These are phyloP conservation scores for Salix exigua DNA, from an alignment of 345 rosid species.

Conservation along the genomic window DNA sequence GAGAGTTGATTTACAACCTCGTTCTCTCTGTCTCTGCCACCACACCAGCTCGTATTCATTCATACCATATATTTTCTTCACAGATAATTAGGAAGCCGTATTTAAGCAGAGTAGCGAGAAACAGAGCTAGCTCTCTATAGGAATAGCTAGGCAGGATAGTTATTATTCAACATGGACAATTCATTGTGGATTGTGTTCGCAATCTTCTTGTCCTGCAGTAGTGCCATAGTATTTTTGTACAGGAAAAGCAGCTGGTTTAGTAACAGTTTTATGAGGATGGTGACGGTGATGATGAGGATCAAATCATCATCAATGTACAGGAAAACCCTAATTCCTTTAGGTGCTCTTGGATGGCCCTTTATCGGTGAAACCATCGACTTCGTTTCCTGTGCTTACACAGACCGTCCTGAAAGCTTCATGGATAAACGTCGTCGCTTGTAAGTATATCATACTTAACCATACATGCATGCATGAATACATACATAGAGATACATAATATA, in stretches of 20 bases:
- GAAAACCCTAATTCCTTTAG: conserved; percentile 48
- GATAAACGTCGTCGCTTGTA: conserved; percentile 72
- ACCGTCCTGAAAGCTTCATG: conserved; percentile 87
- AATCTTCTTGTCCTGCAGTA: conserved; percentile 18
- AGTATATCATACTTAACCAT: conserved; percentile 2
- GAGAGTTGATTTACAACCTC: background rate
- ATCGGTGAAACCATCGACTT: conserved; percentile 89
- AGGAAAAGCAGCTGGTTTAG: conserved; percentile 22
- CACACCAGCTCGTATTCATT: conserved; percentile 36
- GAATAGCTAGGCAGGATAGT: background rate
- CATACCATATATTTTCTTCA: background rate
- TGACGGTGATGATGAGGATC: background rate
- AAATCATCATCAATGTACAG: conserved; percentile 10
- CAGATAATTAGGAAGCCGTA: conserved; percentile 20
- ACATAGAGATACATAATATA: too few relatives aligned
- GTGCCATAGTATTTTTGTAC: conserved; percentile 26
- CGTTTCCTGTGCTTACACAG: conserved; percentile 72
- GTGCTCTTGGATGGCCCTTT: conserved; percentile 84
- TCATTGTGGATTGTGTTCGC: conserved; percentile 34
- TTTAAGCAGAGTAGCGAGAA: conserved; percentile 17
- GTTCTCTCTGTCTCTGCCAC: conserved; percentile 3
- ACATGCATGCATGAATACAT: too few relatives aligned
- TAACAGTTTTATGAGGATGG: conserved; percentile 15
- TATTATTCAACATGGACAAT: conserved; percentile 26
- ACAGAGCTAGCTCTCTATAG: conserved; percentile 11